These are phyloP conservation scores for Yamadazyma buinensis DNA, from an alignment of 1,139 yeast species.

Conservation along the genomic window DNA sequence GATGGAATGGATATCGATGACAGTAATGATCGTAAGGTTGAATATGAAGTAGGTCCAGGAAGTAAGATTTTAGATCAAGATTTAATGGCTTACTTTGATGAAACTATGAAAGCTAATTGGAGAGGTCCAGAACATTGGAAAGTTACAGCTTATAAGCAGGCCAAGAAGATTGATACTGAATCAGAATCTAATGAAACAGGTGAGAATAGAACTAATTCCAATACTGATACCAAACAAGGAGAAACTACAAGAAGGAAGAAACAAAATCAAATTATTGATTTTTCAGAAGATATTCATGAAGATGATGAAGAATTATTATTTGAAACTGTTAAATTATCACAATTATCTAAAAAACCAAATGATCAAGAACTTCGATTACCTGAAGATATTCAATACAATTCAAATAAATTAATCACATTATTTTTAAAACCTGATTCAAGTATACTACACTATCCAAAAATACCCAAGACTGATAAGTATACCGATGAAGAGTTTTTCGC, in stretches of 20 bases:
- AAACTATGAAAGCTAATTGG: constrained; percentile 68
- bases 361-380: constrained; percentile 53
- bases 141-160: constrained; percentile 52
- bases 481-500: constrained; percentile 81
- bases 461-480: constrained; percentile 17
- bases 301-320: constrained; percentile 49
- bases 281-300: constrained; percentile 36
- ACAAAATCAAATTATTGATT: constrained; percentile 43
- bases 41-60: constrained; percentile 17
- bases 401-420: constrained; percentile 62
- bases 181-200: constrained; percentile 2
- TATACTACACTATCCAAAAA: constrained; percentile 29
- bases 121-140: constrained; percentile 96
- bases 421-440: constrained; percentile 62
- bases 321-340: constrained; percentile 37
- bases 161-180: constrained; percentile 15
- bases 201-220: neutral
- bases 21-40: constrained; percentile 5
- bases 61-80: constrained; percentile 56
- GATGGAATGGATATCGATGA: constrained; percentile 21
- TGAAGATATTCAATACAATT: constrained; percentile 68
- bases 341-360: constrained; percentile 25
- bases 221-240: constrained; percentile 1
- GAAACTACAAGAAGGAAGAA: constrained; percentile 24
- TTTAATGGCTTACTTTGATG: constrained; percentile 77